Percentiles rank a stretch among this genome's conserved stretches.
Evolutionary conservation across 2,329 filamentous ascomycete genomes (phyloP).

Genomic region (Rhynchosporium agropyri): DNA sequence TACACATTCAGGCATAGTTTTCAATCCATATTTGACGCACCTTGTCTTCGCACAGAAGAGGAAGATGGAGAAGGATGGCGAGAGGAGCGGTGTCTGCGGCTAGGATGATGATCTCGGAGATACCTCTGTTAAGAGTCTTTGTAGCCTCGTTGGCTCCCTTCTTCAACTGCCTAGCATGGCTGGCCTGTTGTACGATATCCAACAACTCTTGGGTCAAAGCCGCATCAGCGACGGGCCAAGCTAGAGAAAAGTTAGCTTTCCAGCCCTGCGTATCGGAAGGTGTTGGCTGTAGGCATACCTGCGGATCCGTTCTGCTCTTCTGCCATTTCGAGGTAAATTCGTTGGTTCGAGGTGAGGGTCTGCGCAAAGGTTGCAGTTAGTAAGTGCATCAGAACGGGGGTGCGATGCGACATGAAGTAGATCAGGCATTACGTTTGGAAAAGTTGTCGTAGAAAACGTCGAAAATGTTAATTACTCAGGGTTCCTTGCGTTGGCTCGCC

Average conservation of each 20-base stretch:
- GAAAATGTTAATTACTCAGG: constrained; percentile 44
- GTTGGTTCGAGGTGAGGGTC: constrained; percentile 18
- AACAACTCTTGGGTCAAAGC: constrained; percentile 80
- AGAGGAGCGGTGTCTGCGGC: constrained; percentile 87
- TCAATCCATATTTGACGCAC: constrained; percentile 20
- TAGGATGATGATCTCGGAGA: constrained; percentile 84
- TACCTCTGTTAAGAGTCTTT: constrained; percentile 89
- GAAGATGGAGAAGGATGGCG: constrained; percentile 86
- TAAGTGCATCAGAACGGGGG: neutral
- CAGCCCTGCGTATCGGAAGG: too few relatives aligned
- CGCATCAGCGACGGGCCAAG: constrained; percentile 73
- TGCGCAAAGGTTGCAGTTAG: constrained; percentile 17
- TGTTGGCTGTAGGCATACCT: constrained; percentile 25
- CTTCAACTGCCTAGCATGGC: constrained; percentile 74
- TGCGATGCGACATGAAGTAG: neutral
- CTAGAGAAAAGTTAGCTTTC: constrained; percentile 42
- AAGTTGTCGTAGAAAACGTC: constrained; percentile 8
- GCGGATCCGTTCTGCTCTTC: constrained; percentile 43
- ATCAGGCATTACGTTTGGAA: constrained; percentile 19
- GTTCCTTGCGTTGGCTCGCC: constrained; percentile 66
- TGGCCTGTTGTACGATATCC: constrained; percentile 67
- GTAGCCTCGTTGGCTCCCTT: constrained; percentile 87
- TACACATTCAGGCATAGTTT: constrained; percentile 35
- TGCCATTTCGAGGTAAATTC: constrained; percentile 35
- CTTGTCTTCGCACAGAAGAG: constrained; percentile 83